phyloP scores from a whole-genome alignment of 805 yeast genomes.

The Yarrowia sp. region DNA sequence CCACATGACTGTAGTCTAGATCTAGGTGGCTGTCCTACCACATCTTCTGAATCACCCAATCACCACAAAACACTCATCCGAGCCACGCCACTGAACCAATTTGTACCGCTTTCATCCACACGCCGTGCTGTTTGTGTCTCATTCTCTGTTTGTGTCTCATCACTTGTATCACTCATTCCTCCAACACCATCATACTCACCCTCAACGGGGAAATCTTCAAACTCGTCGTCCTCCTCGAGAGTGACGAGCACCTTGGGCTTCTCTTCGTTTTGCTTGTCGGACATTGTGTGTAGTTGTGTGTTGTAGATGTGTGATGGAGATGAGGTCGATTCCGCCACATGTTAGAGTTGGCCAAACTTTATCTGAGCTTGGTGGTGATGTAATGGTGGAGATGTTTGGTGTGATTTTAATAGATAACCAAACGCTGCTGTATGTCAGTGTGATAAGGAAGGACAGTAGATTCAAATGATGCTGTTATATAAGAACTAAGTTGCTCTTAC shows the following conservation, averaged over 20 bases:
- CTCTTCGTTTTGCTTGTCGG: conserved; percentile 21
- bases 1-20: no score
- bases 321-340: not conserved
- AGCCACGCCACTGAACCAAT: no score
- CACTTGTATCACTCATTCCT: not conserved
- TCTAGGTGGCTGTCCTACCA: no score
- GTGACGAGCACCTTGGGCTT: conserved; percentile 50
- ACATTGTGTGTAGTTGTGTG: not conserved
- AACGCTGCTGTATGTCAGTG: no score
- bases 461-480: no score
- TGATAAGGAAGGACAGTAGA: not conserved
- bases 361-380: not conserved
- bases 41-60: no score
- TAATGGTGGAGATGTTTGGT: not conserved
- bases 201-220: conserved; percentile 94
- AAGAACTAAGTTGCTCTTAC: no score
- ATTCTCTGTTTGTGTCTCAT: no score
- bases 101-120: no score
- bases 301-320: not conserved
- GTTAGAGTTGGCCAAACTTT: not conserved
- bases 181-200: conserved; percentile 44
- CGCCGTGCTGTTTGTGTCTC: not conserved
- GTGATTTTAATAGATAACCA: no score
- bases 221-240: conserved; percentile 93
- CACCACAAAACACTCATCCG: no score